Evolutionary conservation across 495 filamentous ascomycete genomes (phyloP), one percentile per base, ranked within the genome.

Genomic region (Oleoguttula mirabilis): DNA sequence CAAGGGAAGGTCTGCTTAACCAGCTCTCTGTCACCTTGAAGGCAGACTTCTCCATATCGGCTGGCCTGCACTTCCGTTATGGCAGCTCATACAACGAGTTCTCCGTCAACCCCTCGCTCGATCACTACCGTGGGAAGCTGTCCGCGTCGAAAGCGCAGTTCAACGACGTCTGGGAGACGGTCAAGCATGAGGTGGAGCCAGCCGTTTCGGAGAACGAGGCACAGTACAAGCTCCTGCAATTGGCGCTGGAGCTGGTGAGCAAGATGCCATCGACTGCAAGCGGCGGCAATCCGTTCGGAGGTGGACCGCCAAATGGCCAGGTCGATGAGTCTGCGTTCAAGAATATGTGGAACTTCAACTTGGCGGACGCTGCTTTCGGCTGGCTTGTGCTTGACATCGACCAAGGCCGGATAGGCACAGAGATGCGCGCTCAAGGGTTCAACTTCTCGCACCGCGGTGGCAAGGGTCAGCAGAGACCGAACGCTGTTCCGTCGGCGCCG

Each of bases 271-370:
- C 76, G 7, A 81, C 82, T 28, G 90, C 92, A 28, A 92, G 87
- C 39, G 92, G 92, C 45, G 88, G 88, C 1, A 95, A 94, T 60
- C 92, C 92, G 0, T 96, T 96, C 56, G 90, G 92, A 43, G 90
- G 90, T 7, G 73, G 77, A 14, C 72, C 73, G 20, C 76, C 75
- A 17, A 79, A 78, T 47, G 88, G 90, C 15, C 85, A 92, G 53
- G 85, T 99, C 15, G 90, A 99, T 55, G 90, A 99, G 66, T 94
- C 88, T 50, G 90, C 90, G 0, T 99, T 99, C 70, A 99, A 99
- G 70, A 99, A 99, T 55, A 96, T 96, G 92, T 99, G 90, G 90
- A 99, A 99, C 65, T 99, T 99, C 67, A 99, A 99, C 60, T 64
- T 99, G 36, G 90, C 90, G 16, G 90, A 99, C 66, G 90, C 90